Evolutionary conservation across 164 flowering plant genomes (phyloP), one percentile per base, ranked within the genome.

Genomic region (Tinospora cordifolia): DNA sequence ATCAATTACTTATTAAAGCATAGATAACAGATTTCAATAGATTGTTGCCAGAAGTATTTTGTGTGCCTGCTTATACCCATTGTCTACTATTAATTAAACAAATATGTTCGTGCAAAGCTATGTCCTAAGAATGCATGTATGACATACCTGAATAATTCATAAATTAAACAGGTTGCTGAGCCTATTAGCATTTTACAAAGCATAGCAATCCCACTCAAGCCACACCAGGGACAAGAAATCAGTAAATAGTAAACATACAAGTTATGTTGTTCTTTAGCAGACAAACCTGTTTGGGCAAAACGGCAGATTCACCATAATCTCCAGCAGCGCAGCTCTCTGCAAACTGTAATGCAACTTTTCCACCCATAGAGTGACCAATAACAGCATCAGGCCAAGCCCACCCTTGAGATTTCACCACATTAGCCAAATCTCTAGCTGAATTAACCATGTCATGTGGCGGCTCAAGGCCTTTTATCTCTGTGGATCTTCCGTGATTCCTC

Each of bases 351-450:
- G 93, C 92, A 54, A 94, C 87, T 79, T 94, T 94, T 9, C 99
- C 99, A 10, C 99, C 98, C 92, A 92, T 72, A 27, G 99, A 94
- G 76, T 94, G 99, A 30, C 99, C 97, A 0, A 94, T 81, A 62
- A 92, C 95, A 72, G 86, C 96, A 81, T 90, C 93, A 2, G 99
- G 99, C 99, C 96, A 94, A 69, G 72, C 75, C 99, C 96, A 94
- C 49, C 88, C 89, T 49, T 79, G 74, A 25, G 78, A 71, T 46
- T 80, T 82, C 12, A 94, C 84, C 79, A 94, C 79, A 82, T 84
- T 66, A 63, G 97, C 93, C 77, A 94, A 72, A 84, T 94, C 99
- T 36, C 76, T 78, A 3, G 99, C 98, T 59, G 98, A 86, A 83
- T 84, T 92, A 7, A 65, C 83, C 77, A 94, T 67, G 65, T 89